These are phyloP conservation scores for Casuarina equisetifolia DNA, from an alignment of 306 rosid species.

Conservation along the genomic window DNA sequence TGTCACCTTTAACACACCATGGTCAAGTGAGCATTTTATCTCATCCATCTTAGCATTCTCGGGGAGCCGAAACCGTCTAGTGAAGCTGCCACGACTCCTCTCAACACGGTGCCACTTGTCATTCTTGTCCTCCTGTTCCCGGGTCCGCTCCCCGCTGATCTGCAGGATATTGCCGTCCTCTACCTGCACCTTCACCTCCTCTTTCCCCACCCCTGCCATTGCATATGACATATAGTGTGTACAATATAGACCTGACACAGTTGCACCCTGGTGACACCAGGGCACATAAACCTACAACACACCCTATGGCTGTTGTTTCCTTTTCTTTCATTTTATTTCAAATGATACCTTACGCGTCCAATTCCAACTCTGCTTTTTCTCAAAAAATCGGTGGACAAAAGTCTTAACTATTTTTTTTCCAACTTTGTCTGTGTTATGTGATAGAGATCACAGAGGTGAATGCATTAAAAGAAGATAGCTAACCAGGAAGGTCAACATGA, in stretches of 20 bases:
- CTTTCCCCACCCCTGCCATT: conserved; percentile 36
- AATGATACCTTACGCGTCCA: too few species aligned
- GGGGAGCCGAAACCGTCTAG: conserved; percentile 33
- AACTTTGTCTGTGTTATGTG: neutral
- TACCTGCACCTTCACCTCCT: conserved; percentile 42
- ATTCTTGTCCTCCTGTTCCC: conserved; percentile 34
- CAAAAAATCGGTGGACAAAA: too few species aligned
- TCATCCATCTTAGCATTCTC: conserved; percentile 24
- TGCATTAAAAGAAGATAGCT: neutral
- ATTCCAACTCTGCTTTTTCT: too few species aligned
- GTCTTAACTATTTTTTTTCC: neutral
- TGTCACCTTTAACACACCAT: conserved; percentile 32
- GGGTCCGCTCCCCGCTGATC: conserved; percentile 42
- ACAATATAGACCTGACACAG: conserved; percentile 27
- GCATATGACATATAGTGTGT: conserved; percentile 19
- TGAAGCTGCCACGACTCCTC: conserved; percentile 35
- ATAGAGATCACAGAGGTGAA: neutral
- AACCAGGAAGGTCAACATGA: conserved; percentile 38
- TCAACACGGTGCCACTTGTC: conserved; percentile 35
- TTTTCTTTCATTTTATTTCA: conserved; percentile 26
- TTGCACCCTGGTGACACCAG: conserved; percentile 39
- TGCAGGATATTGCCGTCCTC: conserved; percentile 34
- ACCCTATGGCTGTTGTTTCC: conserved; percentile 34
- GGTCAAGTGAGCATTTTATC: conserved; percentile 21
- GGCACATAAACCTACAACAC: conserved; percentile 41